A percentile compares a stretch with the other conserved stretches of the same genome.
Conservation (phyloP, 2,329 filamentous ascomycete species). For the Penicillium brevicompactum region DNA sequence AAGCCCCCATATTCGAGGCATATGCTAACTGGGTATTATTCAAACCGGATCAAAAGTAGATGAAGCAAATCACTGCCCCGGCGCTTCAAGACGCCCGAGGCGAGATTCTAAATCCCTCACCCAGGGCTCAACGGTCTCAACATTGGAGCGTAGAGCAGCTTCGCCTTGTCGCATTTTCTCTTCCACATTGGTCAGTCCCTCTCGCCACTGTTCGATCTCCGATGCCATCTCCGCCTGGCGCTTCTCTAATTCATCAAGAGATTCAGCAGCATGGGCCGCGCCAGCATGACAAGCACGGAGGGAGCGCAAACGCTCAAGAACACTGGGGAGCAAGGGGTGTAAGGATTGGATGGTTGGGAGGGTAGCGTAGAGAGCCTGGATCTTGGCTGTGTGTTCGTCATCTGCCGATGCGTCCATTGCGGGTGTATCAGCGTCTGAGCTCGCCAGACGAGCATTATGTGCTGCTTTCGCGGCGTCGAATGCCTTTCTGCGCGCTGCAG, state of each 20-base stretch:
- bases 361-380: constrained; percentile 88
- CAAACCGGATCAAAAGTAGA: constrained; percentile 15
- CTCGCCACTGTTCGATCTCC: constrained; percentile 84
- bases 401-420: constrained; percentile 50
- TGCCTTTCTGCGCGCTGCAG: constrained; percentile 46
- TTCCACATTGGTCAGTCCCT: constrained; percentile 78
- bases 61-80: constrained; percentile 13
- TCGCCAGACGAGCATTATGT: constrained; percentile 40
- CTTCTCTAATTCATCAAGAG: constrained; percentile 74
- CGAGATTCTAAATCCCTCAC: constrained; percentile 82
- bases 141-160: constrained; percentile 72
- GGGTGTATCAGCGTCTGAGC: constrained; percentile 31
- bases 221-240: constrained; percentile 78
- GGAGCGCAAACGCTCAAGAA: constrained; percentile 83
- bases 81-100: constrained; percentile 61
- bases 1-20: constrained; percentile 4
- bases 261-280: constrained; percentile 78
- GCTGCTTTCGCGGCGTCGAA: constrained; percentile 45
- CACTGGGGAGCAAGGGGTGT: constrained; percentile 77
- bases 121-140: constrained; percentile 84
- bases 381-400: constrained; percentile 76
- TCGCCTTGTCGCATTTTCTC: constrained; percentile 70
- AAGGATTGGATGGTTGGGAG: constrained; percentile 86
- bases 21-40: constrained; percentile 29
- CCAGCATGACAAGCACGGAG: constrained; percentile 83